Evolutionary conservation across 805 yeast genomes (phyloP).

Genomic region (Teunomyces lycoperdinae): DNA sequence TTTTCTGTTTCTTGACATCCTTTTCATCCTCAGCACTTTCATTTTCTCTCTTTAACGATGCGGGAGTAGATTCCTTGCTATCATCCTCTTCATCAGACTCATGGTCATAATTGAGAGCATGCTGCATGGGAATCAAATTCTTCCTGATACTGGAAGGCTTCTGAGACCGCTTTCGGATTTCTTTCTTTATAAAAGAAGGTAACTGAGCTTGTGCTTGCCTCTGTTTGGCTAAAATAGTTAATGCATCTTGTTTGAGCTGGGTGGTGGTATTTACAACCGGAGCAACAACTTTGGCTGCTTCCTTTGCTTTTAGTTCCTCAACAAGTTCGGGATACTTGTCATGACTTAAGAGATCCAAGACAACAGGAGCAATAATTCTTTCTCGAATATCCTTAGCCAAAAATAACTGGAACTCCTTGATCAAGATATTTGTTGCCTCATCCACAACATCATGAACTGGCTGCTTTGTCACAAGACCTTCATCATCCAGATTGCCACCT

Average conservation of each 20-base stretch:
- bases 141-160: conserved; percentile 18
- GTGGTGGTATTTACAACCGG: conserved; percentile 7
- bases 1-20: conserved; percentile 22
- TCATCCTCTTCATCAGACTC: conserved; percentile 34
- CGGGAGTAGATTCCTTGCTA: conserved; percentile 37
- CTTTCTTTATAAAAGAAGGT: conserved; percentile 37
- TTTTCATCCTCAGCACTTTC: conserved; percentile 20
- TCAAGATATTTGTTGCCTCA: conserved; percentile 56
- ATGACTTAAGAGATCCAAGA: conserved; percentile 59
- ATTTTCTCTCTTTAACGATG: conserved; percentile 28
- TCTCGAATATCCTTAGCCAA: conserved; percentile 71
- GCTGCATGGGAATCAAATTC: conserved; percentile 49
- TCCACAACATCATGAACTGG: conserved; percentile 36
- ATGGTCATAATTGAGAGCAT: conserved; percentile 47
- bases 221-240: conserved; percentile 22
- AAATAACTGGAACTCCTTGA: conserved; percentile 62
- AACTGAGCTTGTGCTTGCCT: conserved; percentile 15
- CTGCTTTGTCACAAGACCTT: conserved; percentile 11
- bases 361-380: conserved; percentile 65
- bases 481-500: conserved; percentile 12
- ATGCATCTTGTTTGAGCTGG: conserved; percentile 23
- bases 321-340: conserved; percentile 53
- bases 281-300: conserved; percentile 13
- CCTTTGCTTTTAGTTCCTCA: conserved; percentile 32
- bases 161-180: conserved; percentile 11